Evolutionary conservation across 2,329 filamentous ascomycete genomes (phyloP).

Genomic region (Colletotrichum agaves): DNA sequence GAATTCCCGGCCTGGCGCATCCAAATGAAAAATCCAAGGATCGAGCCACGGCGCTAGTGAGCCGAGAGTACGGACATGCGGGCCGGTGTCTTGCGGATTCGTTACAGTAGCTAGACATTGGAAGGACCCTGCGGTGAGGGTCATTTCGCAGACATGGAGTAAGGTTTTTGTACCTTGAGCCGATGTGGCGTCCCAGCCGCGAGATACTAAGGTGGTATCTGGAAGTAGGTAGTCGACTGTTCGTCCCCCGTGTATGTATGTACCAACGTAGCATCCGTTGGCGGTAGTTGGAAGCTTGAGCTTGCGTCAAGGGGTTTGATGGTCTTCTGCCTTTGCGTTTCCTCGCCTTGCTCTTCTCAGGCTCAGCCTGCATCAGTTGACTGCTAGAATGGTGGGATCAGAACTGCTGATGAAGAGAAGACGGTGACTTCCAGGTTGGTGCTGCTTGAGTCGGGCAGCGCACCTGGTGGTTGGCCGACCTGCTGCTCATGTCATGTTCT

Average conservation of each 20-base stretch:
- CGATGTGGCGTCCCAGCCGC: not conserved
- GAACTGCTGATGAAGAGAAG: conserved; percentile 16
- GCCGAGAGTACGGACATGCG: conserved; percentile 6
- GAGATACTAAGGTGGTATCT: too few species aligned
- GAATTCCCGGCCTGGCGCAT: conserved; percentile 17
- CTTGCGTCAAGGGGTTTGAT: not conserved
- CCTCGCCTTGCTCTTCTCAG: not conserved
- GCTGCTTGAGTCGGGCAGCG: conserved; percentile 12
- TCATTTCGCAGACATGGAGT: not conserved
- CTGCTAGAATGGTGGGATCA: conserved; percentile 14
- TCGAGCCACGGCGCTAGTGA: conserved; percentile 23
- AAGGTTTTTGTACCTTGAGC: not conserved
- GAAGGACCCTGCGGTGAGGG: conserved; percentile 30
- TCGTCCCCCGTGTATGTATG: not conserved
- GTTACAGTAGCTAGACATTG: conserved; percentile 12
- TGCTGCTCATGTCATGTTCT: conserved; percentile 33
- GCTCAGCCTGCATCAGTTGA: conserved; percentile 22
- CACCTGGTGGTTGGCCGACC: not conserved
- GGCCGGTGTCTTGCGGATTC: not conserved
- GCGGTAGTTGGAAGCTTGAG: not conserved
- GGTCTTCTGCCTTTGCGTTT: not conserved
- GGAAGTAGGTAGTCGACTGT: not conserved
- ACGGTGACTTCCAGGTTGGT: conserved; percentile 9
- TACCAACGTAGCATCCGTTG: not conserved
- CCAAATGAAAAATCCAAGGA: conserved; percentile 19